These are phyloP conservation scores for Fusarium sp. DNA, from an alignment of 2,329 filamentous ascomycete species.

Conservation along the genomic window DNA sequence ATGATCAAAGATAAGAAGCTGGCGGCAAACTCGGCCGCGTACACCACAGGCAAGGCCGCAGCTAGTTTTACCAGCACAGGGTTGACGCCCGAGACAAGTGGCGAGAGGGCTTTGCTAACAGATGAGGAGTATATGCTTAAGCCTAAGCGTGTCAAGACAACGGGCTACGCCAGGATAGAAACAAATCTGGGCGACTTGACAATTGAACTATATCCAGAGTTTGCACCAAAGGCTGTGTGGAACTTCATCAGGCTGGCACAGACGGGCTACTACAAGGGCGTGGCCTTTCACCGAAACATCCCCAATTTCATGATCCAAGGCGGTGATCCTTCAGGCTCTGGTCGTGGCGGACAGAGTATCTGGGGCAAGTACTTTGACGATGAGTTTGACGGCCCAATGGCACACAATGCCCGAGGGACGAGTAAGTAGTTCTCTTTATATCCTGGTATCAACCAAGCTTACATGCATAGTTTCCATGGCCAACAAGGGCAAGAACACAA, in stretches of 20 bases:
- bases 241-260: conserved; percentile 92
- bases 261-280: conserved; percentile 86
- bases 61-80: conserved; percentile 96
- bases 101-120: conserved; percentile 83
- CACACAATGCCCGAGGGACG: conserved; percentile 82
- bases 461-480: conserved; percentile 75
- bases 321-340: conserved; percentile 91
- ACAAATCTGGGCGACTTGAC: conserved; percentile 88
- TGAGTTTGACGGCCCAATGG: conserved; percentile 88
- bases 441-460: conserved; percentile 3
- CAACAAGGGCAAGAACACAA: conserved; percentile 98
- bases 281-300: conserved; percentile 93
- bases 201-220: conserved; percentile 89
- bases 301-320: conserved; percentile 98
- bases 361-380: conserved; percentile 97
- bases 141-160: conserved; percentile 85
- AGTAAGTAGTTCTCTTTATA: conserved; percentile 39
- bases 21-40: conserved; percentile 85
- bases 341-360: conserved; percentile 86
- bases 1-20: conserved; percentile 64
- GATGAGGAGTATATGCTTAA: conserved; percentile 98
- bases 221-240: conserved; percentile 93
- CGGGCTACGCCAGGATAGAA: conserved; percentile 89
- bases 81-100: conserved; percentile 88
- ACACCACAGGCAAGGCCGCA: conserved; percentile 90